These are phyloP conservation scores for Euphorbia corollata DNA, from an alignment of 441 rosid species.

Conservation along the genomic window DNA sequence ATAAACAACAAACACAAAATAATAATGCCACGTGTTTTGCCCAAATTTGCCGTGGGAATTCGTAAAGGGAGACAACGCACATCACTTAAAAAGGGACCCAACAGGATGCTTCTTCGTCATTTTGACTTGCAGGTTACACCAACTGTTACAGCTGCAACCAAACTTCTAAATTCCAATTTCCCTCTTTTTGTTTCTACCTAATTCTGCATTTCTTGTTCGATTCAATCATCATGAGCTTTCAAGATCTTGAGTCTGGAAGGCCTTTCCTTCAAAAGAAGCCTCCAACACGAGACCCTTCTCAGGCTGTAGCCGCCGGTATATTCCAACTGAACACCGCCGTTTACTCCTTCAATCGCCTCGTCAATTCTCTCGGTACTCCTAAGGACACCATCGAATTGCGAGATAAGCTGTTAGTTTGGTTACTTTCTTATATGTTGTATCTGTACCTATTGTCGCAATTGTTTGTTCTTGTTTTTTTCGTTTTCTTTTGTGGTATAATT, in stretches of 20 bases:
- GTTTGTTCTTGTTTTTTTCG: neutral
- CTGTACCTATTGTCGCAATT: neutral
- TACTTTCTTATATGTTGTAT: neutral
- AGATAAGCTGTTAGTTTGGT: conserved; percentile 45
- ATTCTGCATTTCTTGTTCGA: neutral
- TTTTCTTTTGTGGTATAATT: neutral
- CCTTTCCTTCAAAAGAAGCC: conserved; percentile 20
- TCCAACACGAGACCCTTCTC: conserved; percentile 41
- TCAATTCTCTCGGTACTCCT: conserved; percentile 65
- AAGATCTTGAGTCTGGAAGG: conserved; percentile 58
- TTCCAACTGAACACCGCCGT: conserved; percentile 75
- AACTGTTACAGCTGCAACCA: neutral
- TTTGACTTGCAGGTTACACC: conserved; percentile 14
- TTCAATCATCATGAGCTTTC: conserved; percentile 56
- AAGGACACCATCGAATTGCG: conserved; percentile 70
- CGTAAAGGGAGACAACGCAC: neutral
- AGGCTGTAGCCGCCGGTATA: conserved; percentile 65
- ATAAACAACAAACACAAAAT: too few species aligned
- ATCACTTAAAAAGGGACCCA: neutral
- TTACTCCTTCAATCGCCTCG: conserved; percentile 62
- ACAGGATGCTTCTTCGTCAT: conserved; percentile 13
- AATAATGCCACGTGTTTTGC: too few species aligned
- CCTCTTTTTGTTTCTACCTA: neutral
- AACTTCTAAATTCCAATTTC: conserved; percentile 6
- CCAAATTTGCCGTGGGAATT: too few species aligned